These are phyloP conservation scores for Pseudogymnoascus sp. DNA, from an alignment of 2,329 filamentous ascomycete species.

Conservation along the genomic window DNA sequence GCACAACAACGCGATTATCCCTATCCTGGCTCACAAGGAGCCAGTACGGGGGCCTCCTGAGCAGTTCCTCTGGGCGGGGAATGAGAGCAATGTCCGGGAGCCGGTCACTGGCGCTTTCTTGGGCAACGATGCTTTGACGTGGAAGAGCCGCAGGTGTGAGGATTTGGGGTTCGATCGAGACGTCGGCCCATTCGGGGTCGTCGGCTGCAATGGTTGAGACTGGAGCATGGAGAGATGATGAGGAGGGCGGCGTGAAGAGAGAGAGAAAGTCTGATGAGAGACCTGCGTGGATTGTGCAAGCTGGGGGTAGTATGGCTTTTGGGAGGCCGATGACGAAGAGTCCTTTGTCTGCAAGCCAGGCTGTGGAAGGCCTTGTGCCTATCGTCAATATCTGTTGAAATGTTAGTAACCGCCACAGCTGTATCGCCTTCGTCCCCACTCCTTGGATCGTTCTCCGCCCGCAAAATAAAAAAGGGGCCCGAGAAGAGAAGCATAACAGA, in stretches of 20 bases:
- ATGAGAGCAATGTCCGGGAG: slow-evolving; percentile 35
- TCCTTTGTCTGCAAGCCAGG: slow-evolving; percentile 30
- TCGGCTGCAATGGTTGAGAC: slow-evolving; percentile 23
- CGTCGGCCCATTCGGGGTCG: slow-evolving; percentile 35
- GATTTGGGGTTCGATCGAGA: slow-evolving; percentile 27
- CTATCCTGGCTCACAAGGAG: slow-evolving; percentile 31
- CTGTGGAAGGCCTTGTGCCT: slow-evolving; percentile 25
- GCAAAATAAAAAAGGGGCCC: not conserved
- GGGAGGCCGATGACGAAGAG: slow-evolving; percentile 35
- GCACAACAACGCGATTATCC: slow-evolving; percentile 31
- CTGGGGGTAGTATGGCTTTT: slow-evolving; percentile 24
- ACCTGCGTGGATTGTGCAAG: slow-evolving; percentile 12
- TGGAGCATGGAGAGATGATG: not conserved
- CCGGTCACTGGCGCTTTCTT: slow-evolving; percentile 22
- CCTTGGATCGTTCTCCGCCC: not conserved
- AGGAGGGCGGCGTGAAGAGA: slow-evolving; percentile 24
- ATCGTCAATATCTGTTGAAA: slow-evolving; percentile 18
- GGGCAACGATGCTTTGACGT: slow-evolving; percentile 28
- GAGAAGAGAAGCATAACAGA: slow-evolving; percentile 9
- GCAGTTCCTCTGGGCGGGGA: slow-evolving; percentile 39
- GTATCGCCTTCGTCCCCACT: not conserved
- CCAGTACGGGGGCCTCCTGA: slow-evolving; percentile 40
- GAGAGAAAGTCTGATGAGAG: slow-evolving; percentile 28
- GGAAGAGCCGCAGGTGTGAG: slow-evolving; percentile 22
- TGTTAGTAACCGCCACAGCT: not conserved